Base-by-base conservation (phyloP, 345 rosid genomes). In the Eucalyptus regnans region DNA sequence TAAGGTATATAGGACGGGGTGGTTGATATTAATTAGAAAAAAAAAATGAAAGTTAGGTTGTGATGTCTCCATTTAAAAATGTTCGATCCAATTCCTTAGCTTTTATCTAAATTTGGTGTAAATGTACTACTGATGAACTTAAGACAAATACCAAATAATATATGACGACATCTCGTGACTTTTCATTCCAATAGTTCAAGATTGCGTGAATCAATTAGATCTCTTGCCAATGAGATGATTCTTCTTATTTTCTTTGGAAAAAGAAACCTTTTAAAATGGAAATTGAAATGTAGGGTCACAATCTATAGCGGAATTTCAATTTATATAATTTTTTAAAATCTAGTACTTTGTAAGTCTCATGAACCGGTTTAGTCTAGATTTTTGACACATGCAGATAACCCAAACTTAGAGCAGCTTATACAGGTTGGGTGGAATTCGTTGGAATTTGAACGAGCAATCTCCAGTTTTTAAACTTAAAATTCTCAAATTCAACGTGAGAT, bases 341-440 rank as follows among this genome's bases (percentile, higher is more conserved):
- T 4, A 76, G 20, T 76, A 25, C 8, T 15, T 0, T 37, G 0
- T 9, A 76, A 76, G 14, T 0, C 27, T 76, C 3, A 76, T 76
- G 5, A 76, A 37, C 3, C 0, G 4, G 0, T 10, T 76, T 37
- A 17, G 23, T 68, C 6, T 33, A 4, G 44, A 17, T 33, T 8
- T 68, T 16, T 9, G 23, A 5, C 22, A 3, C 12, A 4, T 31
- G 22, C 43, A 71, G 4, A 10, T 37, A 23, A 12, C 5, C 27
- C 12, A 9, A 18, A 76, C 27, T 22, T 7, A 37, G 83, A 71
- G 25, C 8, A 37, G 13, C 27, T 37, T 37, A 44, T 37, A 7
- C 3, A 1, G 3, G 1, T 3, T 60, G 17, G 37, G 37, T 14
- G 8, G 18, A 5, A 20, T 37, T 37, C 3, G 37, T 37, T 37